A percentile compares a stretch with the other conserved stretches of the same genome.
Evolutionary conservation across 345 rosid genomes (phyloP).

Genomic region (Brassica juncea): DNA sequence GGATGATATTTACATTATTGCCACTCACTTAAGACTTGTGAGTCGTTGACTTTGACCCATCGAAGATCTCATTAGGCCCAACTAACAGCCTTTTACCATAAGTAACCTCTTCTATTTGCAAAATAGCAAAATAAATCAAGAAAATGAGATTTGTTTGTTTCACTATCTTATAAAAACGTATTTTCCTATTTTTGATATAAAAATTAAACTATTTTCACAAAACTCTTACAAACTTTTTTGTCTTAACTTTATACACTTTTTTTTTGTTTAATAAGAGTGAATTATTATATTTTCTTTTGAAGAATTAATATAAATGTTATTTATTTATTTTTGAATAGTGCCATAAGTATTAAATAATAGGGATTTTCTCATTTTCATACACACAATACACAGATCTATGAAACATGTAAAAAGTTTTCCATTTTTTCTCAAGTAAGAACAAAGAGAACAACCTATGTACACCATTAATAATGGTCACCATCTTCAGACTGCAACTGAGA

Average conservation of each 20-base stretch:
- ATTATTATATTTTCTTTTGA: no score
- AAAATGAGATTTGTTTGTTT: no score
- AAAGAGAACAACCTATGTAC: constrained; percentile 13
- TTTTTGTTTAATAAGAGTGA: neutral
- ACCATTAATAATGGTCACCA: constrained; percentile 50
- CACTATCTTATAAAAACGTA: no score
- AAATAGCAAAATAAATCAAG: no score
- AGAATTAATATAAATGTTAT: neutral
- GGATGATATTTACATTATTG: constrained; percentile 3
- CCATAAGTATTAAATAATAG: constrained; percentile 10
- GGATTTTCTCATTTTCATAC: neutral
- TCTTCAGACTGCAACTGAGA: constrained; percentile 87
- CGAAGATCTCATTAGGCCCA: neutral
- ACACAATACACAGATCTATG: constrained; percentile 1
- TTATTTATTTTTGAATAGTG: neutral
- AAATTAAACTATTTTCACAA: no score
- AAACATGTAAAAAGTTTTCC: constrained; percentile 1
- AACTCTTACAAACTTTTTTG: no score
- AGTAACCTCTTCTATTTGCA: neutral
- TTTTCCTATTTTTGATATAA: no score
- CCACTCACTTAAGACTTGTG: neutral
- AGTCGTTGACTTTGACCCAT: neutral
- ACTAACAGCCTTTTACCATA: neutral
- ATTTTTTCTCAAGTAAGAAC: neutral
- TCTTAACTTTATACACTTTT: no score